Percentiles rank a stretch among this genome's conserved stretches.
Conservation (phyloP, 768 basidiomycete genomes). For the Austroboletus festivus region DNA sequence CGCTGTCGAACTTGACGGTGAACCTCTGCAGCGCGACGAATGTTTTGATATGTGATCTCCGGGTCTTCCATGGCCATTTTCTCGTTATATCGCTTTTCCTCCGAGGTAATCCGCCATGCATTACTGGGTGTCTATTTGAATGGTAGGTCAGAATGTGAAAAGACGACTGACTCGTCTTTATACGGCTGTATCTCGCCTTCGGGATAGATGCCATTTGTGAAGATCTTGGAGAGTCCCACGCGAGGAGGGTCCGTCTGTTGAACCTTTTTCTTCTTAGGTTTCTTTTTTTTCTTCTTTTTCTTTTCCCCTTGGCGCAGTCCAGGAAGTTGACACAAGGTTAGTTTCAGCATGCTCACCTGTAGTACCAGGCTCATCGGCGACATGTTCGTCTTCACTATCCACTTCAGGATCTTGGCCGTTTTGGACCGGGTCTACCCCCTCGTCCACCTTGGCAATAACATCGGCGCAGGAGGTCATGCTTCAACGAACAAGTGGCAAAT, state of each 20-base stretch:
- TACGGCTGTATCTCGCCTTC: slow-evolving; percentile 92
- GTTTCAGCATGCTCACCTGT: slow-evolving; percentile 26
- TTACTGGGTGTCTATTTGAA: slow-evolving; percentile 52
- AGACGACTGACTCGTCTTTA: slow-evolving; percentile 74
- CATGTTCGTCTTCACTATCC: slow-evolving; percentile 35
- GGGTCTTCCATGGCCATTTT: slow-evolving; percentile 75
- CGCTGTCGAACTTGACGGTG: slow-evolving; percentile 87
- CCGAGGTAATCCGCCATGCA: slow-evolving; percentile 81
- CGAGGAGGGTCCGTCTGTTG: slow-evolving; percentile 92
- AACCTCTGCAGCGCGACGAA: slow-evolving; percentile 92
- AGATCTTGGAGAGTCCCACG: slow-evolving; percentile 84
- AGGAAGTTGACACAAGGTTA: neutral
- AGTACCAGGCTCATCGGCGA: slow-evolving; percentile 19
- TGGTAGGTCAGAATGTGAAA: neutral
- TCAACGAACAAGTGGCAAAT: neutral
- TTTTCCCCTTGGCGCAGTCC: slow-evolving; percentile 47
- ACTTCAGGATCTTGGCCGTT: slow-evolving; percentile 25
- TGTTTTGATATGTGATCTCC: slow-evolving; percentile 80
- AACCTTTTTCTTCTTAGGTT: slow-evolving; percentile 78
- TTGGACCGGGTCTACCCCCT: slow-evolving; percentile 9
- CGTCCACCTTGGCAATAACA: slow-evolving; percentile 9
- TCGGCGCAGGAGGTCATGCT: slow-evolving; percentile 22
- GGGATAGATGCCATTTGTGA: slow-evolving; percentile 81
- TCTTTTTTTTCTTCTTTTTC: slow-evolving; percentile 95
- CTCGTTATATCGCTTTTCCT: slow-evolving; percentile 87